Evolutionary conservation across 78 protist species (phyloP).

Genomic region (Thecamonas trahens): DNA sequence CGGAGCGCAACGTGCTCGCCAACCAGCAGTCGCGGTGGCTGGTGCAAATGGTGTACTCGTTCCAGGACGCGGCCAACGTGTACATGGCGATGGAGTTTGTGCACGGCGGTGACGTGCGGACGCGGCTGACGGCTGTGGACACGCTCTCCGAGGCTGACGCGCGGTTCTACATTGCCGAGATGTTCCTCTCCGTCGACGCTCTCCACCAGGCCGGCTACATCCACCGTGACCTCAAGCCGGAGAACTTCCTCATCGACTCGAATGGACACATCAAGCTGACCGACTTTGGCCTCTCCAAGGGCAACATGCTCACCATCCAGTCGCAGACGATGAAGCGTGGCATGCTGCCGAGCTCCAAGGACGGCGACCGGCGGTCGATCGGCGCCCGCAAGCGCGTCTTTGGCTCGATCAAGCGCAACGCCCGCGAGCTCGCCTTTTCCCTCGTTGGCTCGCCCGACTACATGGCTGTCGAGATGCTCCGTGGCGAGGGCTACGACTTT

Average conservation of each 20-base stretch:
- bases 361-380: not conserved
- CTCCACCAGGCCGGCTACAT: conserved; percentile 61
- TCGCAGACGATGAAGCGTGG: not conserved
- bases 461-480: conserved; percentile 25
- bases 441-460: conserved; percentile 22
- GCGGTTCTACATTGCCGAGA: conserved; percentile 70
- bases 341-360: conserved; percentile 2
- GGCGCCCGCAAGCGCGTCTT: not conserved
- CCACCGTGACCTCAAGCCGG: conserved; percentile 89
- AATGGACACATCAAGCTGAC: conserved; percentile 79
- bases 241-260: conserved; percentile 73
- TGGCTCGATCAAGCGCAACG: not conserved
- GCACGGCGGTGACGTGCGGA: conserved; percentile 76
- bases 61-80: conserved; percentile 48
- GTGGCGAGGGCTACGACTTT: conserved; percentile 16
- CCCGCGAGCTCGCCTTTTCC: conserved; percentile 2
- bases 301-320: not conserved
- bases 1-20: conserved; percentile 26
- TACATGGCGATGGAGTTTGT: conserved; percentile 72
- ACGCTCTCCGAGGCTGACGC: conserved; percentile 50
- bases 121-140: conserved; percentile 42
- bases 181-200: conserved; percentile 52
- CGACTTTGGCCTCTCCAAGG: conserved; percentile 86
- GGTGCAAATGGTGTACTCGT: conserved; percentile 53
- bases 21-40: conserved; percentile 16